These are phyloP conservation scores for Colletotrichum liaoningense DNA, from an alignment of 2,329 filamentous ascomycete genomes.

Conservation along the genomic window DNA sequence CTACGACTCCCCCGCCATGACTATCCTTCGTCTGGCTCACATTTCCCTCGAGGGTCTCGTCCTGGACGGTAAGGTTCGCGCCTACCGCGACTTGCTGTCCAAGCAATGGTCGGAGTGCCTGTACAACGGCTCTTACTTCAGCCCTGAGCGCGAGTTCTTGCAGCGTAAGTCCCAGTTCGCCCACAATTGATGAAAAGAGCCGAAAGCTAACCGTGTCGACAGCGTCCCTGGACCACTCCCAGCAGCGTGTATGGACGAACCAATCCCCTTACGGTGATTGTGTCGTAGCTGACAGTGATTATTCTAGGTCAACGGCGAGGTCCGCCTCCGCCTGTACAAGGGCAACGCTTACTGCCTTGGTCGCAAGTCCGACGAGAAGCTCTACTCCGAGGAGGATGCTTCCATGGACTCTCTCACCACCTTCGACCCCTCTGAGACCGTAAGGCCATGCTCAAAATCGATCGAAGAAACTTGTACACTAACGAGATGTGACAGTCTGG, in stretches of 20 bases:
- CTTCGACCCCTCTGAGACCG: slow-evolving; percentile 55
- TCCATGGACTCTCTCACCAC: slow-evolving; percentile 62
- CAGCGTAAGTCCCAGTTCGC: background rate
- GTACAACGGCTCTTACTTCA: slow-evolving; percentile 67
- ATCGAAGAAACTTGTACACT: background rate
- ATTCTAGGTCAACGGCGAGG: slow-evolving; percentile 38
- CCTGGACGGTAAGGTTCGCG: slow-evolving; percentile 65
- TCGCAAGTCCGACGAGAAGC: slow-evolving; percentile 58
- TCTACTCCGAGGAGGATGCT: slow-evolving; percentile 62
- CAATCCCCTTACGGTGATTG: background rate
- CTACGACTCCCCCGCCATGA: slow-evolving; percentile 58
- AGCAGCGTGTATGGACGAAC: slow-evolving; percentile 5
- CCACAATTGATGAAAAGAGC: fast-evolving
- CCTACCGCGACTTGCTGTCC: slow-evolving; percentile 64
- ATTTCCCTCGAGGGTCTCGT: slow-evolving; percentile 67
- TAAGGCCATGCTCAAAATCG: background rate
- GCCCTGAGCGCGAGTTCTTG: slow-evolving; percentile 46
- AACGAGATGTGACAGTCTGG: slow-evolving; percentile 41
- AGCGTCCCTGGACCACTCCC: slow-evolving; percentile 32
- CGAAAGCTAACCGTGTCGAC: background rate
- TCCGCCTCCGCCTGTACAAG: slow-evolving; percentile 49
- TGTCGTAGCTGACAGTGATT: background rate
- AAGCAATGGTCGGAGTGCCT: slow-evolving; percentile 44
- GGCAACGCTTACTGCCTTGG: slow-evolving; percentile 58
- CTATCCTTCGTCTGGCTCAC: slow-evolving; percentile 44